Percentiles rank a stretch among this genome's conserved stretches.
These are phyloP conservation scores for Euphrasia confusa DNA, from an alignment of 257 asterid genomes.

Conservation along the genomic window DNA sequence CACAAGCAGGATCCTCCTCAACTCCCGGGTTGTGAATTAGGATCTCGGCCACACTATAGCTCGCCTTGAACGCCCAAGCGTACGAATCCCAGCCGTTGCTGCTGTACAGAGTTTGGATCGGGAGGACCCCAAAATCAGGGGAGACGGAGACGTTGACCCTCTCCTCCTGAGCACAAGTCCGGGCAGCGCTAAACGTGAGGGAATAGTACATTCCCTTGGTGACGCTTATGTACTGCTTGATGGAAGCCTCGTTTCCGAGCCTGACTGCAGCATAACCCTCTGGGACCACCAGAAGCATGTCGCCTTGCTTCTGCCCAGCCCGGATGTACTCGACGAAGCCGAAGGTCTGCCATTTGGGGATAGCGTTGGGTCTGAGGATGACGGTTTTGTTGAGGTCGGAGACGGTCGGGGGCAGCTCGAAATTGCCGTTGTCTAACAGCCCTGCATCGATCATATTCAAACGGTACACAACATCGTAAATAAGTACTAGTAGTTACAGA, in stretches of 20 bases:
- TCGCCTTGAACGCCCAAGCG: constrained; percentile 79
- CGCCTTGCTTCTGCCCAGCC: constrained; percentile 97
- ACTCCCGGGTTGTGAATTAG: constrained; percentile 82
- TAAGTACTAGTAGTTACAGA: neutral
- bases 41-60: constrained; percentile 36
- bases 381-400: constrained; percentile 65
- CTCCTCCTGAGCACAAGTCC: constrained; percentile 96
- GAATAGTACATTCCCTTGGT: constrained; percentile 77
- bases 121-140: constrained; percentile 75
- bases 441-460: constrained; percentile 38
- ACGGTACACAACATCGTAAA: neutral
- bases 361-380: constrained; percentile 51
- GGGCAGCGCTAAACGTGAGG: constrained; percentile 80
- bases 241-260: constrained; percentile 87
- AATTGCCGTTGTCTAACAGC: constrained; percentile 71
- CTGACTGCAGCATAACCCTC: constrained; percentile 90
- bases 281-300: constrained; percentile 86
- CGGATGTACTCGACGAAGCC: constrained; percentile 94
- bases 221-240: constrained; percentile 61
- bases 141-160: constrained; percentile 63
- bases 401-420: constrained; percentile 55
- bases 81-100: constrained; percentile 96
- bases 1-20: constrained; percentile 96
- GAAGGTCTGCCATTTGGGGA: constrained; percentile 65
- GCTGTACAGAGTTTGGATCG: constrained; percentile 79